Evolutionary conservation across 108 stramenopile genomes (phyloP).

Genomic region (Fragilariopsis cylindrus): DNA sequence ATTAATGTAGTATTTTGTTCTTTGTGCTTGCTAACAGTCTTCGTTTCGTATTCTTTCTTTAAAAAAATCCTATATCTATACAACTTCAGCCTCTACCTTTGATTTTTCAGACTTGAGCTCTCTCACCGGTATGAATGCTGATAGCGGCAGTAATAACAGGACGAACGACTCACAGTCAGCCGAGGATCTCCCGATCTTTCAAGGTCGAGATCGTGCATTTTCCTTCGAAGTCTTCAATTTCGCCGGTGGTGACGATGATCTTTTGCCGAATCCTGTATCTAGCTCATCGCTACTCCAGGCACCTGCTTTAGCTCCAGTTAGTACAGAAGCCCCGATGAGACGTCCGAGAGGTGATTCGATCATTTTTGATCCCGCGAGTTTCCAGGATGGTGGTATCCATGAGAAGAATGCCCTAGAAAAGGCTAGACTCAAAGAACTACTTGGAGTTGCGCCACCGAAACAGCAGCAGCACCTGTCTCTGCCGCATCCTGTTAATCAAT

Average conservation of each 20-base stretch:
- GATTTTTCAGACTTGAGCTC: constrained; percentile 55
- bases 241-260: constrained; percentile 69
- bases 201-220: constrained; percentile 73
- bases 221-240: constrained; percentile 90
- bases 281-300: not conserved
- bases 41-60: not conserved
- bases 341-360: constrained; percentile 90
- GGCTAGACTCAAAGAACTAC: constrained; percentile 12
- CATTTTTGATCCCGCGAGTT: constrained; percentile 88
- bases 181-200: constrained; percentile 33
- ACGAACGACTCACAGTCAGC: not conserved
- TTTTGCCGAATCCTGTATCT: constrained; percentile 40
- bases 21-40: constrained; percentile 11
- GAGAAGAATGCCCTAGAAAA: constrained; percentile 70
- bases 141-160: constrained; percentile 2
- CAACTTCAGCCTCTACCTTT: constrained; percentile 45
- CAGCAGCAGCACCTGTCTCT: not conserved
- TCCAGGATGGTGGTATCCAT: constrained; percentile 89
- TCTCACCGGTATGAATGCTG: constrained; percentile 34
- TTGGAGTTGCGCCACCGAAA: constrained; percentile 14
- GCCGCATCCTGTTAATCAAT: not conserved
- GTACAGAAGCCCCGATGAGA: constrained; percentile 8
- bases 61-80: not conserved
- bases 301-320: constrained; percentile 11
- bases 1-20: not conserved